Conservation (phyloP, 345 rosid genomes). For the Camelina neglecta region DNA sequence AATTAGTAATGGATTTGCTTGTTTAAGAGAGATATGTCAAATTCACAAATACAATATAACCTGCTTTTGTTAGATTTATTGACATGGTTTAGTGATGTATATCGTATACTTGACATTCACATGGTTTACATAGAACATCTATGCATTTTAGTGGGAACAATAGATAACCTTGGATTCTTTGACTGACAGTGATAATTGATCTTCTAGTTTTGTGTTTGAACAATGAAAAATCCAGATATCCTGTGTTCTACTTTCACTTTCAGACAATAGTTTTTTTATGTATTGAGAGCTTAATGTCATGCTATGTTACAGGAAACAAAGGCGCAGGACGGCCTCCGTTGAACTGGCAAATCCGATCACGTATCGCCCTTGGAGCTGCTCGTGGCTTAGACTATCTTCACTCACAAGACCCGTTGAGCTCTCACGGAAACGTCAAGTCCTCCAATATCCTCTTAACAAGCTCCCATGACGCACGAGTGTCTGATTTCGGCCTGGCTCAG, state of each 20-base stretch:
- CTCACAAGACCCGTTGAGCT: constrained; percentile 74
- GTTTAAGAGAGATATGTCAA: background rate
- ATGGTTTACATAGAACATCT: background rate
- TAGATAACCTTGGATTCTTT: background rate
- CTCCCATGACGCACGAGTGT: constrained; percentile 77
- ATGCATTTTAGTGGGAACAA: background rate
- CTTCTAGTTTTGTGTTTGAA: background rate
- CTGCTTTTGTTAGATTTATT: background rate
- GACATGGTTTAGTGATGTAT: constrained; percentile 3
- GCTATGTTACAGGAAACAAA: constrained; percentile 69
- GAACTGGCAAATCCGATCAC: constrained; percentile 81
- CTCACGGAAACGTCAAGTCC: constrained; percentile 94
- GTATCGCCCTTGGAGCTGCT: constrained; percentile 85
- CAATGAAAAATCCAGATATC: background rate
- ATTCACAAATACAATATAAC: background rate
- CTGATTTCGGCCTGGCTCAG: constrained; percentile 90
- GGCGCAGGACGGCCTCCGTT: constrained; percentile 88
- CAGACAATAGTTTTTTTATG: background rate
- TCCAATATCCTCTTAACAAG: constrained; percentile 84
- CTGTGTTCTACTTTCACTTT: background rate
- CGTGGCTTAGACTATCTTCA: constrained; percentile 86
- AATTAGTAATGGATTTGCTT: background rate
- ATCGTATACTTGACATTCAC: constrained; percentile 8
- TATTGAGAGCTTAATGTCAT: background rate
- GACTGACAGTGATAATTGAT: background rate